Percentiles rank a stretch among this genome's conserved stretches.
Evolutionary conservation across 176 grass and related monocot species (phyloP).

Genomic region (Chrysopogon serrulatus): DNA sequence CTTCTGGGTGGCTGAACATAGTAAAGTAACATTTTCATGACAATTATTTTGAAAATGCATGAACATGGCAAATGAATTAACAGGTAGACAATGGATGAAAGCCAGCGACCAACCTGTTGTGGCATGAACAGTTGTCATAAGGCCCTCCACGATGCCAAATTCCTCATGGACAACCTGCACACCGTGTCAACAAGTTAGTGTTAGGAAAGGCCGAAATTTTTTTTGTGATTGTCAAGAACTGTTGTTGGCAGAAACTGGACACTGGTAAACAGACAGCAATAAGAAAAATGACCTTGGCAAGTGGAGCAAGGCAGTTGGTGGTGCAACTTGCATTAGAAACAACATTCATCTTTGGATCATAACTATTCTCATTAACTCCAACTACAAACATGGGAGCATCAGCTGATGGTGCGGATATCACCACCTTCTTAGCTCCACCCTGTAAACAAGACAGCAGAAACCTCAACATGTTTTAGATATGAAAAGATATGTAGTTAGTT

Average conservation of each 20-base stretch:
- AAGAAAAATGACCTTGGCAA: slow-evolving; percentile 63
- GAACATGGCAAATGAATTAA: not conserved
- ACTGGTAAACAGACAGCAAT: not conserved
- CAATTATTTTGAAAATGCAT: not conserved
- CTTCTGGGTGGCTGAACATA: slow-evolving; percentile 80
- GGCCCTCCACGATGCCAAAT: slow-evolving; percentile 91
- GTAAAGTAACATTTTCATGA: slow-evolving; percentile 9
- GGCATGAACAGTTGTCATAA: slow-evolving; percentile 97
- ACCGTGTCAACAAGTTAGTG: not conserved
- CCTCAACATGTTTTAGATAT: not conserved
- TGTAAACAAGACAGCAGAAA: slow-evolving; percentile 30
- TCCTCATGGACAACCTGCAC: slow-evolving; percentile 88
- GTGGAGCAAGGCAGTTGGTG: slow-evolving; percentile 96
- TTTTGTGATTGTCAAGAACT: not conserved
- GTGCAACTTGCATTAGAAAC: slow-evolving; percentile 98
- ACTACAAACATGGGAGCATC: slow-evolving; percentile 98
- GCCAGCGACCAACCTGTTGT: slow-evolving; percentile 61
- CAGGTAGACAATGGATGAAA: not conserved
- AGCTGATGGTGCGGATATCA: slow-evolving; percentile 89
- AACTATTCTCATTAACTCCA: slow-evolving; percentile 87
- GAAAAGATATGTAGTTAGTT: not conserved
- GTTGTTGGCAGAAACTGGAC: slow-evolving; percentile 1
- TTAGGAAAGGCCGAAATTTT: not conserved
- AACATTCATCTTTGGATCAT: slow-evolving; percentile 74
- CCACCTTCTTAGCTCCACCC: slow-evolving; percentile 95